Evolutionary conservation across 2,329 filamentous ascomycete species (phyloP), one percentile per base, ranked within the genome.

Genomic region (Curvularia eragrostidis): DNA sequence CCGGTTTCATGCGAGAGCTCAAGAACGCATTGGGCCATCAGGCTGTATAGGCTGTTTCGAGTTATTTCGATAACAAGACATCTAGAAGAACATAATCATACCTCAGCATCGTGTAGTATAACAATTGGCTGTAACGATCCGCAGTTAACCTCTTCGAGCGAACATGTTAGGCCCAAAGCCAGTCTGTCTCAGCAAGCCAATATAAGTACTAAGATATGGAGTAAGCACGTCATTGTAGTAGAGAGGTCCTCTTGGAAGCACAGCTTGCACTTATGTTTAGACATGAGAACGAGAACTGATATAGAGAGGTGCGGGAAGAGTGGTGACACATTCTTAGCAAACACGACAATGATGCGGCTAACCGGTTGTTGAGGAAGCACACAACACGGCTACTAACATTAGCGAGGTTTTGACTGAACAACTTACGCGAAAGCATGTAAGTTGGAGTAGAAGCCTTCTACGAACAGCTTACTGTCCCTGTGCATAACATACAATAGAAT

Each of bases 11-110:
- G 13, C 8, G 23, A 41, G 23, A 39, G 30, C 9, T 48, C 34
- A 54, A 54, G 30, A 28, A 52, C 30, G 43, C 30, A 48, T 48
- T 47, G 13, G 43, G 42, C 51, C 28, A 54, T 38, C 32, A 48
- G 32, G 44, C 34, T 10, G 21, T 48, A 32, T 30, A 54, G 18
- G 30, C 43, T 54, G 43, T 41, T 54, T 30, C 32, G 4, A 47
- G 34, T 44, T 52, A 50, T 28, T 39, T 21, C 19, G 13, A 12
- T 18, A 39, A 41, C 18, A 38, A 50, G 34, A 39, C 15, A 50
- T 41, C 43, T 50, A 13, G 48, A 21, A 39, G 34, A 41, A 9
- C 21, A 41, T 28, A 10, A 50, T 30, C 32, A 39, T 50, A 50
- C 48, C 19, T 50, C 36, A 2, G 48, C 32, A 50, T 50, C 12